These are phyloP conservation scores for Cladophialophora yegresii DNA, from an alignment of 2,329 filamentous ascomycete species.

Conservation along the genomic window DNA sequence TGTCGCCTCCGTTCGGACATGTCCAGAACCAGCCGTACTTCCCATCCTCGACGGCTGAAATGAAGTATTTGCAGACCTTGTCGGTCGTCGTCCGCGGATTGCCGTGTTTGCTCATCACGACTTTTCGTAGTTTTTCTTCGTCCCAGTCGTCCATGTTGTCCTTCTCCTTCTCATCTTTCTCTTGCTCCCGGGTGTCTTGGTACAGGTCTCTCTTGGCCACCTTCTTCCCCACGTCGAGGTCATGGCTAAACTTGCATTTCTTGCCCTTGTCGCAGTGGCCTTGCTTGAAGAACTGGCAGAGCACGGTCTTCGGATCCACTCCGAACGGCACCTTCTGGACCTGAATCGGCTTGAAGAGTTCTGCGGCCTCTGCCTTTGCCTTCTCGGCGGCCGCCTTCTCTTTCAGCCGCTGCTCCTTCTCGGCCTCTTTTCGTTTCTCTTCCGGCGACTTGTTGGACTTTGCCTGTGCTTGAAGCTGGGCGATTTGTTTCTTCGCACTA, in stretches of 20 bases:
- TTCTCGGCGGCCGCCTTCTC: slow-evolving; percentile 91
- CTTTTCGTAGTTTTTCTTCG: slow-evolving; percentile 87
- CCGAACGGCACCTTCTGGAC: slow-evolving; percentile 98
- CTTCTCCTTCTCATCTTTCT: slow-evolving; percentile 70
- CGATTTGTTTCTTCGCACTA: slow-evolving; percentile 85
- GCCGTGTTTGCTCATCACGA: slow-evolving; percentile 93
- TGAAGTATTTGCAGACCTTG: slow-evolving; percentile 99
- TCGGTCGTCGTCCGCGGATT: slow-evolving; percentile 95
- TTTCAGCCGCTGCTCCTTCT: slow-evolving; percentile 68
- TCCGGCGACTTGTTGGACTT: slow-evolving; percentile 77
- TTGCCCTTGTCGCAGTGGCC: slow-evolving; percentile 94
- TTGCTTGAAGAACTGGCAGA: slow-evolving; percentile 97
- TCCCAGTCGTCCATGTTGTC: slow-evolving; percentile 98
- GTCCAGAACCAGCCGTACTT: slow-evolving; percentile 99
- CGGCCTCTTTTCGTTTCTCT: slow-evolving; percentile 75
- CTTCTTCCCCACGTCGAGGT: slow-evolving; percentile 85
- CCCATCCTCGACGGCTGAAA: slow-evolving; percentile 93
- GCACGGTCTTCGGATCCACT: slow-evolving; percentile 94
- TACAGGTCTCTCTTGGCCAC: slow-evolving; percentile 90
- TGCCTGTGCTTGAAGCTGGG: slow-evolving; percentile 73
- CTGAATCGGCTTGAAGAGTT: slow-evolving; percentile 88
- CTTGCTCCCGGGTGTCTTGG: slow-evolving; percentile 73
- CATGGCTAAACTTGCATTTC: slow-evolving; percentile 98
- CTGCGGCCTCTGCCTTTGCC: slow-evolving; percentile 75
- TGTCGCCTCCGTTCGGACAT: slow-evolving; percentile 93